Evolutionary conservation across 2,329 filamentous ascomycete genomes (phyloP), one percentile per base, ranked within the genome.

Genomic region (Ophiostoma ulmi): DNA sequence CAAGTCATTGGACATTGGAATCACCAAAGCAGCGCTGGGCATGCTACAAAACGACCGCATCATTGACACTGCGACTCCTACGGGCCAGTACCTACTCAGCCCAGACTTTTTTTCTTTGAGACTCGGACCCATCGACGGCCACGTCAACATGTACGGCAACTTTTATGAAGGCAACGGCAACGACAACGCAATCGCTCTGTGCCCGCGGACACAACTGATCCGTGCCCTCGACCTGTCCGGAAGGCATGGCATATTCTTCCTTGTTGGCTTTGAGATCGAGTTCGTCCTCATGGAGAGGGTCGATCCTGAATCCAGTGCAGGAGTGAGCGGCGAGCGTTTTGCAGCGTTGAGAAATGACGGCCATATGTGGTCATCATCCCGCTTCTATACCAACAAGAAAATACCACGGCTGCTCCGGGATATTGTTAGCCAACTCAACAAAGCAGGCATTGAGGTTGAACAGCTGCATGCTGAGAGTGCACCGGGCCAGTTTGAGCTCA

Each of bases 251-350:
- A 81, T 92, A 2, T 79, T 83, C 3, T 87, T 93, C 67, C 81
- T 89, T 0, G 79, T 93, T 20, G 93, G 92, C 0, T 96, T 95
- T 74, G 93, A 97, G 78, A 87, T 96, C 58, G 92, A 96, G 78
- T 86, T 95, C 11, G 84, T 91, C 1, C 88, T 96, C 73, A 81
- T 94, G 74, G 83, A 84, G 58, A 83, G 83, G 26, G 63, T 11
- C n/a, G 44, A 63, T 2, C 31, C 41, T 8, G 14, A 75, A n/a
- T 35, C 35, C 20, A 20, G 14, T 4, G 7, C 2, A n/a, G 20
- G 44, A 78, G 20, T 74, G 73, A 8, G 5, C 20, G 58, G 14
- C 8, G 13, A n/a, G 17, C 11, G 1, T 78, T 81, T 80, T 58
- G 78, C 80, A 8, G 76, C 79, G 0, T 82, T 90, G 0, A 77